Evolutionary conservation across 1,284 basidiomycete species (phyloP).

Genomic region (Tylopilus sp.): DNA sequence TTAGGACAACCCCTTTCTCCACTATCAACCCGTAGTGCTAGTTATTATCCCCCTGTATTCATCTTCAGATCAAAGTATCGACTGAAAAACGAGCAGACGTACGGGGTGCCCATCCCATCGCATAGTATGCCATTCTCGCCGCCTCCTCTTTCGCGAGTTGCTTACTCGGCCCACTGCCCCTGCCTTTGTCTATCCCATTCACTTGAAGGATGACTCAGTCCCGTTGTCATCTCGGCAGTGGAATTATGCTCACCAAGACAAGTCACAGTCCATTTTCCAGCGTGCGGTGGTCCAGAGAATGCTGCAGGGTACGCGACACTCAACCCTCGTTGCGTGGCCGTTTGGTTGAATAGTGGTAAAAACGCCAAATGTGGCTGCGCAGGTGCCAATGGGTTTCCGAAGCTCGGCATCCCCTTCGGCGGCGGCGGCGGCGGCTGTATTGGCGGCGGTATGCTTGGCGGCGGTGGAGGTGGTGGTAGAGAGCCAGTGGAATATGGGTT

Average conservation of each 20-base stretch:
- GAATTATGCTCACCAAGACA: slow-evolving; percentile 64
- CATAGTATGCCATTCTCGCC: slow-evolving; percentile 72
- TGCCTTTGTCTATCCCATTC: slow-evolving; percentile 73
- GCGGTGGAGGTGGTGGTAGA: slow-evolving; percentile 30
- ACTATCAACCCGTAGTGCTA: neutral
- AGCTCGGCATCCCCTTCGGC: slow-evolving; percentile 38
- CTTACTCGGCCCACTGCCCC: slow-evolving; percentile 70
- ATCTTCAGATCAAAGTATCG: too few relatives aligned
- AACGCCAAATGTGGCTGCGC: slow-evolving; percentile 70
- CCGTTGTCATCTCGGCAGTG: slow-evolving; percentile 5
- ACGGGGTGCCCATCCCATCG: slow-evolving; percentile 75
- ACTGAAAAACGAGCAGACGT: slow-evolving; percentile 21
- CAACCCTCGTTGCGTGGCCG: slow-evolving; percentile 71
- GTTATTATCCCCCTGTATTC: slow-evolving; percentile 33
- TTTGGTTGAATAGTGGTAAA: slow-evolving; percentile 78
- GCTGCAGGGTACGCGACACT: slow-evolving; percentile 67
- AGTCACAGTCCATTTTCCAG: slow-evolving; percentile 70
- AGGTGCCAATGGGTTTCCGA: slow-evolving; percentile 65
- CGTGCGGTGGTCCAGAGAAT: slow-evolving; percentile 72
- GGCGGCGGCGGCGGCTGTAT: slow-evolving; percentile 38
- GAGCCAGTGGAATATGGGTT: slow-evolving; percentile 42
- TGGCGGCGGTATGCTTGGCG: slow-evolving; percentile 40
- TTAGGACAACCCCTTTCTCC: slow-evolving; percentile 25
- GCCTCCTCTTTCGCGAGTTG: slow-evolving; percentile 82
- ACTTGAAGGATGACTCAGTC: slow-evolving; percentile 54